Percentiles rank a stretch among this genome's conserved stretches.
Conservation (phyloP, 1,284 basidiomycete genomes). For the Takashimella tepidaria region DNA sequence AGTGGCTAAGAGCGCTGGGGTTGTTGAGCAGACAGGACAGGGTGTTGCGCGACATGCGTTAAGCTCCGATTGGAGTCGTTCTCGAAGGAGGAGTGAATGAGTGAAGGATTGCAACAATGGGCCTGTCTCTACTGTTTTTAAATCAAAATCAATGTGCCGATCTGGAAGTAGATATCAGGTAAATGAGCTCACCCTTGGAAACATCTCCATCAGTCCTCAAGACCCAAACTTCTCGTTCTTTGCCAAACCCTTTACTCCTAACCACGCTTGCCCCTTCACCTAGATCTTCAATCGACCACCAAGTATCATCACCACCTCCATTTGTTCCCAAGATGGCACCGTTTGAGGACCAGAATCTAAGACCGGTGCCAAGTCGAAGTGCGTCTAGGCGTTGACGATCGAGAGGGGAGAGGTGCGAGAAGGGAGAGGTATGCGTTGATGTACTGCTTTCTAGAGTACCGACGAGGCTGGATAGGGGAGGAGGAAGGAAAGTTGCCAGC, state of each 20-base stretch:
- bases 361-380: constrained; percentile 18
- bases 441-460: too few relatives aligned
- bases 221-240: constrained; percentile 41
- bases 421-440: constrained; percentile 4
- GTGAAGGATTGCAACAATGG: constrained; percentile 27
- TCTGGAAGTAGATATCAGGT: too few relatives aligned
- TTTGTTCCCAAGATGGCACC: not conserved
- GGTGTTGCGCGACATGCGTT: constrained; percentile 13
- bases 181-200: too few relatives aligned
- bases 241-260: constrained; percentile 15
- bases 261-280: constrained; percentile 35
- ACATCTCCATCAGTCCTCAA: constrained; percentile 16
- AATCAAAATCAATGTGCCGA: too few relatives aligned
- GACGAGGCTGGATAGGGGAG: constrained; percentile 32
- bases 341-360: constrained; percentile 23
- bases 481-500: constrained; percentile 38
- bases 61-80: constrained; percentile 26
- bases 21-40: constrained; percentile 8
- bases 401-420: not conserved
- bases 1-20: not conserved
- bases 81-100: constrained; percentile 31
- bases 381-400: constrained; percentile 15
- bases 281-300: constrained; percentile 42
- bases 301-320: constrained; percentile 14
- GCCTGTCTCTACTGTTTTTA: constrained; percentile 8